phyloP scores from a whole-genome alignment of 495 filamentous ascomycete species.

The Acidomyces sp. region DNA sequence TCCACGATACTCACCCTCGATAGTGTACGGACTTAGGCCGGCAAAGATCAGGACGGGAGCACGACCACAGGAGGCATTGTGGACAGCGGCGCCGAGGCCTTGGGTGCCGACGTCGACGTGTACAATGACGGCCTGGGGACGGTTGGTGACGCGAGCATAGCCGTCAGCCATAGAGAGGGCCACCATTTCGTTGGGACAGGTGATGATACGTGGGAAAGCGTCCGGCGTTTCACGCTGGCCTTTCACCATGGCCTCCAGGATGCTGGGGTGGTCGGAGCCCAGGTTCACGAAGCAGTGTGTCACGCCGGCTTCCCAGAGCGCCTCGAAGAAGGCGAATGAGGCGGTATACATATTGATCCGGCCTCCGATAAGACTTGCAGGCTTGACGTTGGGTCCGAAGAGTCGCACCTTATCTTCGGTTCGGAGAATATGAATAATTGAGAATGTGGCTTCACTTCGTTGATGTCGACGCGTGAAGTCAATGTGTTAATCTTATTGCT shows the following conservation, averaged over 20 bases:
- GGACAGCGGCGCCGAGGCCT: conserved; percentile 77
- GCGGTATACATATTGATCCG: conserved; percentile 45
- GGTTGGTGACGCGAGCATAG: conserved; percentile 72
- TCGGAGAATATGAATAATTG: too few relatives aligned
- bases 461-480: too few relatives aligned
- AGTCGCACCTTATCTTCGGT: too few relatives aligned
- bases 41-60: conserved; percentile 86
- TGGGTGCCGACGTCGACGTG: conserved; percentile 97
- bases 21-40: conserved; percentile 76
- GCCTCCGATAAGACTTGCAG: too few relatives aligned
- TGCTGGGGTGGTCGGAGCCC: conserved; percentile 84
- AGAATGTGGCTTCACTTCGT: too few relatives aligned
- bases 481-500: too few relatives aligned
- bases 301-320: conserved; percentile 82
- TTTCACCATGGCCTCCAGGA: conserved; percentile 93
- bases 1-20: conserved; percentile 81
- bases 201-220: conserved; percentile 75
- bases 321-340: conserved; percentile 88
- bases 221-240: conserved; percentile 53
- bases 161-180: conserved; percentile 95
- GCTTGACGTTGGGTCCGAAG: too few relatives aligned
- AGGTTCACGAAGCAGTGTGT: conserved; percentile 88
- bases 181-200: conserved; percentile 74
- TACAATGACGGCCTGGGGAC: conserved; percentile 84
- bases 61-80: conserved; percentile 78